Evolutionary conservation across 306 rosid genomes (phyloP).

Genomic region (Glycine tomentella): DNA sequence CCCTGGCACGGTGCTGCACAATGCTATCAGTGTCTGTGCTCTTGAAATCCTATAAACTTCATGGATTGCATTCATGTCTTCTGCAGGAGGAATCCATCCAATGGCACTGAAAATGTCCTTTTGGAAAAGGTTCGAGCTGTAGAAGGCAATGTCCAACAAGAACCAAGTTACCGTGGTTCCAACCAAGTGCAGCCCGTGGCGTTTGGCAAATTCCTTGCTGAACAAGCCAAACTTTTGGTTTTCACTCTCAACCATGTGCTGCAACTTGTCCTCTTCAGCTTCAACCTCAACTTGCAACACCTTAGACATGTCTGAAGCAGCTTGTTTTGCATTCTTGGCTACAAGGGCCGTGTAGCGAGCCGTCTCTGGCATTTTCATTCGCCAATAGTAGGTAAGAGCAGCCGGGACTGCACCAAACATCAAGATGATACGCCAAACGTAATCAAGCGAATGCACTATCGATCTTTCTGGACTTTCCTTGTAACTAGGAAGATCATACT

Average conservation of each 20-base stretch:
- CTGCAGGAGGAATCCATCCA: constrained; percentile 78
- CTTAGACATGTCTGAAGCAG: constrained; percentile 82
- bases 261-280: constrained; percentile 62
- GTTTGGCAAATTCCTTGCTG: constrained; percentile 57
- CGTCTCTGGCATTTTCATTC: constrained; percentile 94
- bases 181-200: constrained; percentile 78
- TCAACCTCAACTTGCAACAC: constrained; percentile 71
- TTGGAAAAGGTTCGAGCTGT: constrained; percentile 91
- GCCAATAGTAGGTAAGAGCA: constrained; percentile 81
- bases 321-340: constrained; percentile 75
- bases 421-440: constrained; percentile 78
- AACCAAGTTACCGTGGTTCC: constrained; percentile 88
- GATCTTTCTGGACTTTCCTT: constrained; percentile 32
- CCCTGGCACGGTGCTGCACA: constrained; percentile 90
- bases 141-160: constrained; percentile 84
- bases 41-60: constrained; percentile 75
- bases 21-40: constrained; percentile 87
- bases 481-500: constrained; percentile 63
- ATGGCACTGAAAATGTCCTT: constrained; percentile 81
- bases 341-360: constrained; percentile 93
- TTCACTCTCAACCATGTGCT: neutral
- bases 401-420: constrained; percentile 85
- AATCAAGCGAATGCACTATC: constrained; percentile 63
- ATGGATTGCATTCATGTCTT: constrained; percentile 73
- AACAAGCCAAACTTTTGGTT: constrained; percentile 68